Percentiles rank a stretch among this genome's conserved stretches.
Evolutionary conservation across 495 filamentous ascomycete genomes (phyloP).

Genomic region (Penicillium fimorum): DNA sequence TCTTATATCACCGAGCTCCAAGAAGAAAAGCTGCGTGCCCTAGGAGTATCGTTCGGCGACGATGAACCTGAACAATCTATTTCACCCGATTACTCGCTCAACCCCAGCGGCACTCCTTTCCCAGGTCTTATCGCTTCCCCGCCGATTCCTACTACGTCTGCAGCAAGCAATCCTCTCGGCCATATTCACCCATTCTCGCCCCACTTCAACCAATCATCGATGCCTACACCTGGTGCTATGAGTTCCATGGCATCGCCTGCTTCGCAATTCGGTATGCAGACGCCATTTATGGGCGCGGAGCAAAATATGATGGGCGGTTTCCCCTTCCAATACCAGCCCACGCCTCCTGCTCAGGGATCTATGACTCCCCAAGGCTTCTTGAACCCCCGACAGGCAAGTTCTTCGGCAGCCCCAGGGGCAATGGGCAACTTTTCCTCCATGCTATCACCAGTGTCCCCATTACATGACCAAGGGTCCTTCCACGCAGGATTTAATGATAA

Average conservation of each 20-base stretch:
- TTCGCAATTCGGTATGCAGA: slow-evolving; percentile 45
- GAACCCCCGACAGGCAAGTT: slow-evolving; percentile 37
- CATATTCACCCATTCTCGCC: slow-evolving; percentile 43
- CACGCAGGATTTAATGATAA: slow-evolving; percentile 36
- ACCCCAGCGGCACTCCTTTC: slow-evolving; percentile 52
- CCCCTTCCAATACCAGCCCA: slow-evolving; percentile 46
- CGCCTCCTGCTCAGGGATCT: slow-evolving; percentile 43
- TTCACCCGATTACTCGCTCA: slow-evolving; percentile 71
- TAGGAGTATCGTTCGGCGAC: slow-evolving; percentile 78
- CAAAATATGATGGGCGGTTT: slow-evolving; percentile 38
- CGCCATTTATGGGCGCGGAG: slow-evolving; percentile 45
- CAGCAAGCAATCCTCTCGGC: slow-evolving; percentile 42
- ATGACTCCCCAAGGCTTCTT: slow-evolving; percentile 47
- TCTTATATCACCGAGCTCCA: slow-evolving; percentile 74
- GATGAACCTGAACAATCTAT: slow-evolving; percentile 66
- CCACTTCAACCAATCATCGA: slow-evolving; percentile 49
- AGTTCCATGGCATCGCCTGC: slow-evolving; percentile 60
- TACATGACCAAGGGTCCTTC: slow-evolving; percentile 39
- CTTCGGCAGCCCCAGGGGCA: slow-evolving; percentile 31
- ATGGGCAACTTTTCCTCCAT: slow-evolving; percentile 43
- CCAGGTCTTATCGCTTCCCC: slow-evolving; percentile 58
- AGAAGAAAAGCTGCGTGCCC: slow-evolving; percentile 85
- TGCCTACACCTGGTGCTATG: slow-evolving; percentile 55
- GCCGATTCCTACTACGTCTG: slow-evolving; percentile 50
- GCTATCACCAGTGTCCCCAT: slow-evolving; percentile 46